Conservation (phyloP, 805 yeast species). For the Cyberlindnera xylosilytica region DNA sequence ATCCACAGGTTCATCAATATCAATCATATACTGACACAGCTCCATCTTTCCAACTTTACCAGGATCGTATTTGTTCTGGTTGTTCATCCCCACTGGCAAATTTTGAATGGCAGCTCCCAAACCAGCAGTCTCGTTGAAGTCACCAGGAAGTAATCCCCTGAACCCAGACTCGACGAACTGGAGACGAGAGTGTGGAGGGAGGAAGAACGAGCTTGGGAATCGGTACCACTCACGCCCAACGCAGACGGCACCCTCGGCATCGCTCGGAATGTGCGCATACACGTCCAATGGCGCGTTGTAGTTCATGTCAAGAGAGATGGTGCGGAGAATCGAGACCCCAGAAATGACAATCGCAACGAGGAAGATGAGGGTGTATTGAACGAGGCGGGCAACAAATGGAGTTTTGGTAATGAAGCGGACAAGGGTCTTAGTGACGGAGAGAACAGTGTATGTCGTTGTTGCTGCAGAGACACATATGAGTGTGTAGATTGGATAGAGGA, state of each 20-base stretch:
- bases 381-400: constrained; percentile 3
- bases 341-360: constrained; percentile 12
- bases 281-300: constrained; percentile 72
- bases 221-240: constrained; percentile 96
- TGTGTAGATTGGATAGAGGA: constrained; percentile 82
- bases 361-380: too few relatives aligned
- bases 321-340: constrained; percentile 43
- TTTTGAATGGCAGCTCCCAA: constrained; percentile 38
- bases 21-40: constrained; percentile 69
- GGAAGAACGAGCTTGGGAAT: constrained; percentile 82
- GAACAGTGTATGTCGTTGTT: constrained; percentile 32
- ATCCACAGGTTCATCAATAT: constrained; percentile 51
- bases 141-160: constrained; percentile 86
- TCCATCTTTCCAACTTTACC: constrained; percentile 48
- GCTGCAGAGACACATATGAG: constrained; percentile 64
- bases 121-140: constrained; percentile 51
- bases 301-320: constrained; percentile 56
- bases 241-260: constrained; percentile 55
- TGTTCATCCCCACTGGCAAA: constrained; percentile 69
- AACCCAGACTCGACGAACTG: constrained; percentile 75
- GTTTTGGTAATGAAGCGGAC: too few relatives aligned
- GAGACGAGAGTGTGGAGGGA: constrained; percentile 61
- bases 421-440: background rate
- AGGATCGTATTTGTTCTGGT: constrained; percentile 62
- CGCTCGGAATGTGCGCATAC: constrained; percentile 41